Evolutionary conservation across 495 filamentous ascomycete species (phyloP).

Genomic region (Lasiosphaeria miniovina): DNA sequence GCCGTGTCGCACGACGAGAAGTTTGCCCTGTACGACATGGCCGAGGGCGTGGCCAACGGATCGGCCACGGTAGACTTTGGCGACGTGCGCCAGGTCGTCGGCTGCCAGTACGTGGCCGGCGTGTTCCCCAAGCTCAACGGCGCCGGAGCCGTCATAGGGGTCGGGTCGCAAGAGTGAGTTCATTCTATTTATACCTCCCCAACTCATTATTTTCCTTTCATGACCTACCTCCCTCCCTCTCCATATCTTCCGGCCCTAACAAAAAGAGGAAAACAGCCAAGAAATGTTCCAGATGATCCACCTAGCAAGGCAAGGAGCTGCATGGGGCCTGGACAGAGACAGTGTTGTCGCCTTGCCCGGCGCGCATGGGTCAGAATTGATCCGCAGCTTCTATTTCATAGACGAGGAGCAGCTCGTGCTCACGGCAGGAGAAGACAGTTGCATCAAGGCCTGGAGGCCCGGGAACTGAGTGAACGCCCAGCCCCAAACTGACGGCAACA

Average conservation of each 20-base stretch:
- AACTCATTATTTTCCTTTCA: neutral
- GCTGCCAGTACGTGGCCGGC: constrained; percentile 81
- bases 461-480: constrained; percentile 13
- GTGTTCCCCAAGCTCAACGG: constrained; percentile 55
- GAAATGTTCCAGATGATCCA: constrained; percentile 67
- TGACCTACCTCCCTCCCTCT: neutral
- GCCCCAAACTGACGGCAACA: neutral
- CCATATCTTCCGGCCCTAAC: neutral
- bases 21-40: constrained; percentile 69
- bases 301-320: constrained; percentile 49
- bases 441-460: constrained; percentile 61
- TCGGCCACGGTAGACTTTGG: constrained; percentile 62
- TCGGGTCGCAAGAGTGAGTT: constrained; percentile 58
- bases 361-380: constrained; percentile 80
- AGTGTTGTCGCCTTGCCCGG: constrained; percentile 64
- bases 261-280: constrained; percentile 39
- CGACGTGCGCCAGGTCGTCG: constrained; percentile 67
- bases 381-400: constrained; percentile 73
- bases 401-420: constrained; percentile 69
- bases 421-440: constrained; percentile 77
- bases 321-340: constrained; percentile 62
- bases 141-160: constrained; percentile 57
- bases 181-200: constrained; percentile 10
- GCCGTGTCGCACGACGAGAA: constrained; percentile 78
- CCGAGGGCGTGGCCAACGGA: constrained; percentile 54